Percentiles rank a stretch among this genome's conserved stretches.
These are phyloP conservation scores for Talaromyces wortmannii DNA, from an alignment of 495 filamentous ascomycete species.

Conservation along the genomic window DNA sequence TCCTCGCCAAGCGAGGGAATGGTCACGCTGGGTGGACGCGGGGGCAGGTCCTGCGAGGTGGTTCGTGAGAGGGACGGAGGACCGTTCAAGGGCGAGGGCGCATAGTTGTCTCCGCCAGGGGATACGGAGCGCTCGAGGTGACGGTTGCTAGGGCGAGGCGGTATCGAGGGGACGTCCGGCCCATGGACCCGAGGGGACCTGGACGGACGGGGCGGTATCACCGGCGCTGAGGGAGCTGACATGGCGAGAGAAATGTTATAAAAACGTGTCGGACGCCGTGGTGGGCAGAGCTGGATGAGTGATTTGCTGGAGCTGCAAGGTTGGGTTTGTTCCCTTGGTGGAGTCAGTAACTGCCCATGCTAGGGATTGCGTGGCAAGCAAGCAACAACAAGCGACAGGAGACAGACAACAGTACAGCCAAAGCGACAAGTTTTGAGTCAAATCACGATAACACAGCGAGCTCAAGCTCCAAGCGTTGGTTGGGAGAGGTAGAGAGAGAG, in stretches of 20 bases:
- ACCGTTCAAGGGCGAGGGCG: conserved; percentile 82
- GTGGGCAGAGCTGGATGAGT: conserved; percentile 1
- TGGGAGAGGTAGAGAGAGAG: not conserved
- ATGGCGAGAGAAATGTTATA: conserved; percentile 18
- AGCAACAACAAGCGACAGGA: not conserved
- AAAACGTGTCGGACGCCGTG: conserved; percentile 3
- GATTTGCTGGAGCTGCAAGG: not conserved
- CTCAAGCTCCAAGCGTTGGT: not conserved
- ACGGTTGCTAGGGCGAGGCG: conserved; percentile 62
- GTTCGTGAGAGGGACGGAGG: conserved; percentile 33
- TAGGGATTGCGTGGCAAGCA: not conserved
- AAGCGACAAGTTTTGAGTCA: not conserved
- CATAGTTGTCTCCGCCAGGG: conserved; percentile 69
- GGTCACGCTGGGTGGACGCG: conserved; percentile 66
- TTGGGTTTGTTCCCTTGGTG: no score
- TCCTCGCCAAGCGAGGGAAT: conserved; percentile 85
- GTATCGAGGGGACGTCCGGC: conserved; percentile 42
- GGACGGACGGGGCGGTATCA: conserved; percentile 43
- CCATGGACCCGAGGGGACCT: conserved; percentile 38
- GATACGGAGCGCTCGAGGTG: conserved; percentile 71
- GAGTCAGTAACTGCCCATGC: no score
- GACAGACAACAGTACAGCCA: not conserved
- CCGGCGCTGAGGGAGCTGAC: conserved; percentile 36
- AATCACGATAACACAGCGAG: no score
- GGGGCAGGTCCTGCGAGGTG: conserved; percentile 43